A percentile compares a stretch with the other conserved stretches of the same genome.
Conservation (phyloP, 23 red algal species). For the Gracilaria gracilis region DNA sequence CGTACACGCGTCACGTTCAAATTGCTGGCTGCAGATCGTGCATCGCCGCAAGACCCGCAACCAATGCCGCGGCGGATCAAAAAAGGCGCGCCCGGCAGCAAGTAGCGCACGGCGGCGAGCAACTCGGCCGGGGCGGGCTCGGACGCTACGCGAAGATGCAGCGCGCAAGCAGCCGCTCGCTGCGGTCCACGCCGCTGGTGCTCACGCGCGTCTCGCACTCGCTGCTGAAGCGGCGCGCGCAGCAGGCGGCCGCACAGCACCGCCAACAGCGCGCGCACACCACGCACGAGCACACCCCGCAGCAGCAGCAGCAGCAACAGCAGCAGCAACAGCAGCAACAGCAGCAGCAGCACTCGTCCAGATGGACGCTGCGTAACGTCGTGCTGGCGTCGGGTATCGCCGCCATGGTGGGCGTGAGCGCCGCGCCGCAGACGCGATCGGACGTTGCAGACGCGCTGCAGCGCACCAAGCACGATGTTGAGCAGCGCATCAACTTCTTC, state of each 20-base stretch:
- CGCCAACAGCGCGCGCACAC: background rate
- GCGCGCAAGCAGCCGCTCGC: conserved; percentile 11
- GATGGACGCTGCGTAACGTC: background rate
- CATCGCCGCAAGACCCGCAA: too few species aligned
- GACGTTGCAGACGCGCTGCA: too few species aligned
- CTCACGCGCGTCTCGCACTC: conserved; percentile 26
- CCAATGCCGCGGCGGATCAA: too few species aligned
- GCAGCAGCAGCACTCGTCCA: background rate
- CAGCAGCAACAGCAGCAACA: too few species aligned
- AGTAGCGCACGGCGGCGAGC: too few species aligned
- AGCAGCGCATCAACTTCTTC: conserved; percentile 63
- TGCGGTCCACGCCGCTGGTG: conserved; percentile 10
- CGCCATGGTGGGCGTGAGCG: background rate
- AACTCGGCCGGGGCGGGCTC: too few species aligned
- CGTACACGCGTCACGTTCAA: too few species aligned
- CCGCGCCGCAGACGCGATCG: background rate
- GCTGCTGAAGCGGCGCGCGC: conserved; percentile 4
- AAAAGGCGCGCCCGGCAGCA: too few species aligned
- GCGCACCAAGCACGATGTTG: background rate
- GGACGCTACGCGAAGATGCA: conserved; percentile 2
- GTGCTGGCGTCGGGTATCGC: background rate
- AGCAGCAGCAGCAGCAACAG: too few species aligned
- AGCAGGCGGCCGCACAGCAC: background rate
- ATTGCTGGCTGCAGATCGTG: too few species aligned
- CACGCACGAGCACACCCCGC: conserved; percentile 4